These are phyloP conservation scores for Quercus agrifolia DNA, from an alignment of 306 rosid genomes.

Conservation along the genomic window DNA sequence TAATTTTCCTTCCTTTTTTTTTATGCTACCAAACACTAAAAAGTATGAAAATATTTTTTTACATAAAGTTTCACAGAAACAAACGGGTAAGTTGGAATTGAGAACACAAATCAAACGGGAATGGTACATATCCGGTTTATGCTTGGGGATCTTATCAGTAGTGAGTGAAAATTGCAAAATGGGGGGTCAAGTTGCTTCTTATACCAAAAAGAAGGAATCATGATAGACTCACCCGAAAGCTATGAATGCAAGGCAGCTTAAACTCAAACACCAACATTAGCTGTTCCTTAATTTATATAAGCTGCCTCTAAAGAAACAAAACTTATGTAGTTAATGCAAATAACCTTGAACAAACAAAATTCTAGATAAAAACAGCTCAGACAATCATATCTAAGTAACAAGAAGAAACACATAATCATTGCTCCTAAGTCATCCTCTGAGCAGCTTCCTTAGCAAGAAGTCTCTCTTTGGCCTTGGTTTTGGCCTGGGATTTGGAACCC, in stretches of 20 bases:
- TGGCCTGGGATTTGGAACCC: slow-evolving; percentile 91
- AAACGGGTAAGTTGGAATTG: no score
- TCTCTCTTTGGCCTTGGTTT: slow-evolving; percentile 66
- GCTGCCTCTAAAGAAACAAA: slow-evolving; percentile 8
- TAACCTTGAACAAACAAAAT: neutral
- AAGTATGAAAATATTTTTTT: no score
- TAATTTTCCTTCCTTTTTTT: no score
- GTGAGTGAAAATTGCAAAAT: no score
- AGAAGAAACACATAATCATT: neutral
- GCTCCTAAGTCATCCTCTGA: slow-evolving; percentile 51
- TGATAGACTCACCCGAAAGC: neutral
- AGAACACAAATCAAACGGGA: no score
- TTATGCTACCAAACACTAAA: no score
- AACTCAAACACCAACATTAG: neutral
- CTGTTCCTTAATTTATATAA: neutral
- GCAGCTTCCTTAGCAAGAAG: slow-evolving; percentile 32
- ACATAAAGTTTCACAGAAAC: no score
- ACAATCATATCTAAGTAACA: neutral
- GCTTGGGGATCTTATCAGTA: no score
- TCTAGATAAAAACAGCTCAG: neutral
- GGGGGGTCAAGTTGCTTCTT: neutral
- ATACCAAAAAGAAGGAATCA: neutral
- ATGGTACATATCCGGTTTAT: no score
- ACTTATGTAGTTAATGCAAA: slow-evolving; percentile 1
- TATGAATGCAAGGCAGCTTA: neutral